Percentiles rank a stretch among this genome's conserved stretches.
Evolutionary conservation across 305 asterid genomes (phyloP).

Genomic region (Withania somnifera): DNA sequence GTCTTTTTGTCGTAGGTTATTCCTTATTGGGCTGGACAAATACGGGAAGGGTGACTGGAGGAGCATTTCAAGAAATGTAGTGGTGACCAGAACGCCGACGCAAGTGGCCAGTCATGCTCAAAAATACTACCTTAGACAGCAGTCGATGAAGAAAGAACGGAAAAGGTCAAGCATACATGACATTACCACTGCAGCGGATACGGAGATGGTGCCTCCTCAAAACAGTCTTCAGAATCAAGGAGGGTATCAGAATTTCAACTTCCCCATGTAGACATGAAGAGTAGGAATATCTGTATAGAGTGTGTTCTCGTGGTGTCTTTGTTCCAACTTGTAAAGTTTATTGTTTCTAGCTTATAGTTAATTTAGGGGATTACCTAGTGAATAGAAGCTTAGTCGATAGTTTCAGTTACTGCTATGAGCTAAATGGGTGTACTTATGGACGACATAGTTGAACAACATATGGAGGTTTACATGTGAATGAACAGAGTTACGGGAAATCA

Average conservation of each 20-base stretch:
- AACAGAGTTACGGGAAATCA: neutral
- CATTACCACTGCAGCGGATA: conserved; percentile 55
- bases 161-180: conserved; percentile 87
- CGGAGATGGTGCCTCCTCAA: conserved; percentile 42
- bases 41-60: conserved; percentile 93
- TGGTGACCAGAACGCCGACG: conserved; percentile 77
- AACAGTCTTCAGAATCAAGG: conserved; percentile 38
- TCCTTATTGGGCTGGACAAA: conserved; percentile 50
- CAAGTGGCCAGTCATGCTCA: conserved; percentile 94
- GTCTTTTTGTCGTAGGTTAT: conserved; percentile 27
- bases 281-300: conserved; percentile 1
- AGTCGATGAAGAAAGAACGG: conserved; percentile 60
- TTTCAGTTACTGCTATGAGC: neutral
- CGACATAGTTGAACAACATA: neutral
- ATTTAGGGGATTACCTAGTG: neutral
- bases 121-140: conserved; percentile 65
- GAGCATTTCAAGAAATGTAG: conserved; percentile 79
- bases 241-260: conserved; percentile 27
- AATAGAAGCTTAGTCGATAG: neutral
- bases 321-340: conserved; percentile 3
- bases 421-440: neutral
- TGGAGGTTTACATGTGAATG: conserved; percentile 1
- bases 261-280: conserved; percentile 27
- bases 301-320: neutral
- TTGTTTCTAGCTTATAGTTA: conserved; percentile 1